Evolutionary conservation across 768 basidiomycete genomes (phyloP), one percentile per base, ranked within the genome.

Genomic region (Asterophora parasitica): DNA sequence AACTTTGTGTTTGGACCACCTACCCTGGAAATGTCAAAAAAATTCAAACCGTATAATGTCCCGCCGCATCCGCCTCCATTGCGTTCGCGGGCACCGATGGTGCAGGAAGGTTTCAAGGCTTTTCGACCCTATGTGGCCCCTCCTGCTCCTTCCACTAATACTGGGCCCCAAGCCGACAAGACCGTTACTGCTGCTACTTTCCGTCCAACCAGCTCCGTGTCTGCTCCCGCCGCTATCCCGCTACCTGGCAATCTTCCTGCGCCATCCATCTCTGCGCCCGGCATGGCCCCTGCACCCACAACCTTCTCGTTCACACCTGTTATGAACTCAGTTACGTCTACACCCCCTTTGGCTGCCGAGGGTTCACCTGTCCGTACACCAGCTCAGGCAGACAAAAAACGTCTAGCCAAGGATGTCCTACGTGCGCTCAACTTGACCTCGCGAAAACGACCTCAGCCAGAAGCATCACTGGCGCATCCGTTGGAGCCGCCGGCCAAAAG

Each of bases 361-460:
- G 39, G 26, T 11, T 20, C 44, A 4, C 16, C 45, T 6, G 17
- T 44, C 40, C 64, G 64, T 43, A 65, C 67, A 4, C 73, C 74
- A 19, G 51, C 57, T 28, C 62, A 77, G 23, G 79, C 76, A 5
- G 70, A 81, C 57, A 76, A 68, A 53, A 73, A 63, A 38, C 69
- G 68, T 35, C 68, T 85, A 20, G 82, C 83, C 2, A 72, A 66
- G 36, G 81, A 83, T 59, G 66, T 85, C 37, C 53, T 85, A 16
- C 71, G 70, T 36, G 77, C 80, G 6, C 67, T 85, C 3, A 74
- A 75, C 13, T 51, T 51, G 37, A 50, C 55, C 17, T 20, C 33
- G 4, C 5, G 36, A 35, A 69, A 71, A 48, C 53, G 65, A 39
- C 45, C 57, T 35, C 35, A 51, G 15, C 49, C 46, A 48, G 46